Evolutionary conservation across 805 yeast genomes (phyloP).

Genomic region (Suhomyces canberraensis): DNA sequence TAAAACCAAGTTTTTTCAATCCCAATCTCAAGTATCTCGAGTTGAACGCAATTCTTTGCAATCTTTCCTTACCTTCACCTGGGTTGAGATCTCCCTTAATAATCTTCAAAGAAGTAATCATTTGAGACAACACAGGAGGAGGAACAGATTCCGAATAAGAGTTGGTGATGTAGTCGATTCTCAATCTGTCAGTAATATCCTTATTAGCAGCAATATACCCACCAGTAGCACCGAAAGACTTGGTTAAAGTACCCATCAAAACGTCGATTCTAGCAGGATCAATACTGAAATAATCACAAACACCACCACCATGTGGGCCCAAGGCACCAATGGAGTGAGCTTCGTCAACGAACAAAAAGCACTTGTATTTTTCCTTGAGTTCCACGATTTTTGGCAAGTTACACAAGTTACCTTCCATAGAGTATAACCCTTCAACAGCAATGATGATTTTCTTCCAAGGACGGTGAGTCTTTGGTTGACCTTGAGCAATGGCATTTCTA

Average conservation of each 20-base stretch:
- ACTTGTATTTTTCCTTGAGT: constrained; percentile 78
- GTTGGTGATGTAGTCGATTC: constrained; percentile 68
- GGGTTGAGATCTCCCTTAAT: constrained; percentile 82
- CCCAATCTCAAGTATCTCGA: constrained; percentile 91
- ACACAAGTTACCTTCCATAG: constrained; percentile 90
- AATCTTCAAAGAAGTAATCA: constrained; percentile 71
- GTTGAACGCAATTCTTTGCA: constrained; percentile 92
- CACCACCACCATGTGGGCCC: constrained; percentile 92
- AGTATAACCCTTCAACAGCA: constrained; percentile 88
- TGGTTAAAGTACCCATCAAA: constrained; percentile 96
- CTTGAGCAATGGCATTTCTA: constrained; percentile 84
- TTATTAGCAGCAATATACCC: constrained; percentile 87
- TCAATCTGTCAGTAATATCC: constrained; percentile 66
- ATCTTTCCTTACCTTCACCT: constrained; percentile 89
- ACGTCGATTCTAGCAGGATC: constrained; percentile 76
- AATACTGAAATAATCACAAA: constrained; percentile 88
- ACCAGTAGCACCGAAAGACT: constrained; percentile 98
- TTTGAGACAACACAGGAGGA: constrained; percentile 91
- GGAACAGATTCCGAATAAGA: constrained; percentile 81
- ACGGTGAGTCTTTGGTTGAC: constrained; percentile 91
- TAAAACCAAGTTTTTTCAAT: constrained; percentile 86
- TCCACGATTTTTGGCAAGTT: constrained; percentile 73
- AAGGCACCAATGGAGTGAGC: constrained; percentile 99
- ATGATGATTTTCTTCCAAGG: constrained; percentile 90
- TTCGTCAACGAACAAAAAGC: constrained; percentile 90